Conservation (phyloP, 768 basidiomycete species). For the Russula foetens region DNA sequence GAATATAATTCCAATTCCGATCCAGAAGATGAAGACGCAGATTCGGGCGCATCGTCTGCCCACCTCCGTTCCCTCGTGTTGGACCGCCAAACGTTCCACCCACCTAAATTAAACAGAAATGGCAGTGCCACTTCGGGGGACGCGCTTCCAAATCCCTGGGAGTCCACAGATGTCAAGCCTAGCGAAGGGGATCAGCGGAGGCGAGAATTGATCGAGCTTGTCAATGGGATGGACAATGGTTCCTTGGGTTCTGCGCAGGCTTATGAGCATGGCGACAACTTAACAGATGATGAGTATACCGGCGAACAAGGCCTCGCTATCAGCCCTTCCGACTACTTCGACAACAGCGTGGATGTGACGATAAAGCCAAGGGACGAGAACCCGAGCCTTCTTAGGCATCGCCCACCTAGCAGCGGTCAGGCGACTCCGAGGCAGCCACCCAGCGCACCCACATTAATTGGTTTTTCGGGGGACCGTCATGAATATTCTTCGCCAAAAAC, state of each 20-base stretch:
- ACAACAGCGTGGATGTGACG: neutral
- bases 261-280: neutral
- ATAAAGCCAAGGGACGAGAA: neutral
- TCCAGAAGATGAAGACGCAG: neutral
- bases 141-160: slow-evolving; percentile 12
- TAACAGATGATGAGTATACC: slow-evolving; percentile 9
- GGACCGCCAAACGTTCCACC: neutral
- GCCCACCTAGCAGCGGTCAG: neutral
- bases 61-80: slow-evolving; percentile 5
- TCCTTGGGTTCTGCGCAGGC: neutral
- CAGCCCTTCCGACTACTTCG: slow-evolving; percentile 15
- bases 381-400: neutral
- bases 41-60: slow-evolving; percentile 5
- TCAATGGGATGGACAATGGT: slow-evolving; percentile 10
- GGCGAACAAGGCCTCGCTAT: slow-evolving; percentile 28
- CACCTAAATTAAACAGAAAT: neutral
- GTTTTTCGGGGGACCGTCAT: neutral
- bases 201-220: slow-evolving; percentile 14
- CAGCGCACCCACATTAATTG: neutral
- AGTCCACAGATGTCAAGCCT: neutral
- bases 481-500: neutral
- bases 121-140: neutral
- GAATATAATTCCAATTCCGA: slow-evolving; percentile 1
- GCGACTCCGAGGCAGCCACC: neutral
- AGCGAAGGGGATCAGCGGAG: slow-evolving; percentile 8